A percentile compares a stretch with the other conserved stretches of the same genome.
Evolutionary conservation across 2,329 filamentous ascomycete genomes (phyloP).

Genomic region (Dendryphion nanum): DNA sequence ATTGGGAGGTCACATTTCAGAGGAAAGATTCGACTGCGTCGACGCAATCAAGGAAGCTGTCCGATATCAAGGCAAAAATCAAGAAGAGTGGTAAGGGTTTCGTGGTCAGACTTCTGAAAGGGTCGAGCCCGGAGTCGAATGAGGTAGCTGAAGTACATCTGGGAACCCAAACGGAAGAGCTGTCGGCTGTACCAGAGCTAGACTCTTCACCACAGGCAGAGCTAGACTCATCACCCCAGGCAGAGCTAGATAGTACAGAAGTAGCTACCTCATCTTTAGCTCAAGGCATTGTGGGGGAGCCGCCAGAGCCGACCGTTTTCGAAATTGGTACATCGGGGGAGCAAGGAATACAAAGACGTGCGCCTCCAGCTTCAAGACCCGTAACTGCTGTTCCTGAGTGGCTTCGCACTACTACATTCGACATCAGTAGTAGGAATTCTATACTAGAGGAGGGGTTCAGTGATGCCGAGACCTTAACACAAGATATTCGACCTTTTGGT

Average conservation of each 20-base stretch:
- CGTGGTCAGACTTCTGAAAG: conserved; percentile 29
- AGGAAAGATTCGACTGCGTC: conserved; percentile 25
- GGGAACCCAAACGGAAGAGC: conserved; percentile 8
- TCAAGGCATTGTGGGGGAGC: no score
- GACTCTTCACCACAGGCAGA: conserved; percentile 9
- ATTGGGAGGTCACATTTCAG: conserved; percentile 27
- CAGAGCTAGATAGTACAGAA: conserved; percentile 17
- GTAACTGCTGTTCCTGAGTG: conserved; percentile 11
- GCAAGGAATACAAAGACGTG: conserved; percentile 11
- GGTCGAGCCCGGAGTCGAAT: conserved; percentile 19
- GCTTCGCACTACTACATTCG: conserved; percentile 5
- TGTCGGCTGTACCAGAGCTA: conserved; percentile 14
- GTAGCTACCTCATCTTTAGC: neutral
- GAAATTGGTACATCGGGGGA: conserved; percentile 28
- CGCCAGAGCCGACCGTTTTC: conserved; percentile 8
- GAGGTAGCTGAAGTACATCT: conserved; percentile 30
- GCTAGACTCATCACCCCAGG: conserved; percentile 3
- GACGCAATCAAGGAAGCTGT: conserved; percentile 22
- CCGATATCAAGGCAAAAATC: conserved; percentile 31
- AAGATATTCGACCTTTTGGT: conserved; percentile 17
- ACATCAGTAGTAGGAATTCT: conserved; percentile 7
- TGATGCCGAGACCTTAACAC: conserved; percentile 28
- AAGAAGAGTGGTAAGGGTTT: conserved; percentile 35
- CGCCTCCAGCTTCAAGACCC: neutral
- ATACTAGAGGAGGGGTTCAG: conserved; percentile 25